Conservation (phyloP, 2,329 filamentous ascomycete genomes). For the Fusarium scirpi region DNA sequence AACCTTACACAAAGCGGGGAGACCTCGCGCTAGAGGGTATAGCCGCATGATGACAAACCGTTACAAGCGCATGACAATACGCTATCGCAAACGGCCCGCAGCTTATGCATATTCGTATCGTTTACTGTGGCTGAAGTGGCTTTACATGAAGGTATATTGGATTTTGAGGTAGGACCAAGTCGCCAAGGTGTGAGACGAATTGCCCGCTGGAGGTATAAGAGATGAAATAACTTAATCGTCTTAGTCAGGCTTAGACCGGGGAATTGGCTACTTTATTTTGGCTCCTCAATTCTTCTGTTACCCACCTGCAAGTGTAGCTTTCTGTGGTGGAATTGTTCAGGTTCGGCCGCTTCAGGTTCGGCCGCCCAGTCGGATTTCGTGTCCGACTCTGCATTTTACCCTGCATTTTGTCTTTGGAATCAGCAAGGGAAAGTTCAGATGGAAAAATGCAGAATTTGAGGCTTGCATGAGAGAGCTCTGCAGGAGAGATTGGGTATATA, state of each 20-base stretch:
- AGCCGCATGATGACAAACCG: slow-evolving; percentile 32
- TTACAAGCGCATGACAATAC: slow-evolving; percentile 22
- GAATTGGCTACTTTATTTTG: too few relatives aligned
- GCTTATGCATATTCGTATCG: slow-evolving; percentile 15
- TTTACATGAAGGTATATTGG: background rate
- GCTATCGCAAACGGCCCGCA: slow-evolving; percentile 1
- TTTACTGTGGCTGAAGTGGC: slow-evolving; percentile 9
- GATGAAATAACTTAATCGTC: background rate
- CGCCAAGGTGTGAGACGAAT: background rate
- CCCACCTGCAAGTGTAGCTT: background rate
- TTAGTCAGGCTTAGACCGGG: too few relatives aligned
- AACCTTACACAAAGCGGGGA: slow-evolving; percentile 9
- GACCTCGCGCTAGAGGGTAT: slow-evolving; percentile 3
- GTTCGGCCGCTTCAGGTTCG: slow-evolving; percentile 7
- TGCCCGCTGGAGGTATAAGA: rapidly evolving
- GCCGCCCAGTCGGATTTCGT: slow-evolving; percentile 9
- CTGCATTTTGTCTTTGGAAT: background rate
- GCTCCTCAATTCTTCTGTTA: background rate
- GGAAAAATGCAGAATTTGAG: too few relatives aligned
- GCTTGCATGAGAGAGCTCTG: background rate
- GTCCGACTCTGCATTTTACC: slow-evolving; percentile 19
- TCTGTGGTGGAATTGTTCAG: background rate
- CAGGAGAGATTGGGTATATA: slow-evolving; percentile 22
- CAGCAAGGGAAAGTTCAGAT: background rate
- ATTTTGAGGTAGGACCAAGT: too few relatives aligned